Base-by-base conservation (phyloP, 257 asterid species). In the Ilex asprella region DNA sequence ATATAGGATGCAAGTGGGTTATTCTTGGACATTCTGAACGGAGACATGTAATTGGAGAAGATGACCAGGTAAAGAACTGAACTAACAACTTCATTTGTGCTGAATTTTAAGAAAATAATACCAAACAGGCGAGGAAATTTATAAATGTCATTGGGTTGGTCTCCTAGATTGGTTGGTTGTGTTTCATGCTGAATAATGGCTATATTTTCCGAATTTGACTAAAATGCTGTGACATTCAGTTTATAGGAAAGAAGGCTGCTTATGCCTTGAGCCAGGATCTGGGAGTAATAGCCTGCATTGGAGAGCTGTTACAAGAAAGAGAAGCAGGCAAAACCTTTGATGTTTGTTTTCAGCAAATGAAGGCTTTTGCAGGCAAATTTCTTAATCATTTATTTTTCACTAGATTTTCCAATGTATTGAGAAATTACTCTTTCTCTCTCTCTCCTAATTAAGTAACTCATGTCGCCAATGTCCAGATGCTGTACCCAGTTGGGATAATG, bases 21-120 rank as follows among this genome's bases (percentile, higher is more conserved):
- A 82, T 93, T 76, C 84, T 89, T 64, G 99, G 99, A 59, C 99
- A 93, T 67, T 93, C 99, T 68, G 99, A 93, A 81, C 70, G 97
- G 58, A 85, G 97, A 67, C 97, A 89, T 73, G 43, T 93, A 56
- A 76, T 93, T 70, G 96, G 94, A 74, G 99, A 93, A 85, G 84
- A 78, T 61, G 86, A 93, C 76, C 84, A 87, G 67, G 99, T 93
- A 81, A 73, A 87, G 54, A 15, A 5, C 11, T 41, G 39, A 71
- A 43, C 59, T 44, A 67, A 73, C 60, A 6, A 44, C 16, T 49
- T 49, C 5, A 11, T 49, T 49, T 49, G 6, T 1, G 3, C 10
- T 12, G 16, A 11, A 3, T 11, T 49, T 49, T 6, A 49, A 2
- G n/a, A 49, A 11, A 12, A 6, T 49, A 12, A 49, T 3, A 49